phyloP scores from a whole-genome alignment of 1,139 yeast species.

The Blastobotrys persicus region DNA sequence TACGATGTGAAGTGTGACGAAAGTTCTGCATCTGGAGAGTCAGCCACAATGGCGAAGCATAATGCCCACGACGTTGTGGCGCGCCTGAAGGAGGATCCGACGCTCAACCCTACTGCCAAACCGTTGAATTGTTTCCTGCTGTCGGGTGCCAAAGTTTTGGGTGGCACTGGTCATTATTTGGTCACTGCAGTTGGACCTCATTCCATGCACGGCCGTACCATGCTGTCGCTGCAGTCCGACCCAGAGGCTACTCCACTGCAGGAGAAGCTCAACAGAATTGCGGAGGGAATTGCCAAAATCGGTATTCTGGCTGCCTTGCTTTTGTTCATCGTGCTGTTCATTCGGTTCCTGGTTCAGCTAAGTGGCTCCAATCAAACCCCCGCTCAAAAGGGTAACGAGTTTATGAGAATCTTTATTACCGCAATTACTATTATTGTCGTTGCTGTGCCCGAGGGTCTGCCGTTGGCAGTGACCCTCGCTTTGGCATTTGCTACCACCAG shows the following conservation, averaged over 20 bases:
- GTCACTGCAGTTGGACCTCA: slow-evolving; percentile 89
- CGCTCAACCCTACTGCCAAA: slow-evolving; percentile 29
- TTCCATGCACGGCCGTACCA: slow-evolving; percentile 88
- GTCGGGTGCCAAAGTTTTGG: slow-evolving; percentile 84
- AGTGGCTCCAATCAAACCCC: slow-evolving; percentile 51
- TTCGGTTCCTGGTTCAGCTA: slow-evolving; percentile 69
- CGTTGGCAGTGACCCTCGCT: slow-evolving; percentile 93
- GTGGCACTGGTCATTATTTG: slow-evolving; percentile 83
- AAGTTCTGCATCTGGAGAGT: slow-evolving; percentile 90
- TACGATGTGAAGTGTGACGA: slow-evolving; percentile 82
- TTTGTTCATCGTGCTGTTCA: slow-evolving; percentile 72
- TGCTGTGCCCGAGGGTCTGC: slow-evolving; percentile 98
- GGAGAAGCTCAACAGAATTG: slow-evolving; percentile 72
- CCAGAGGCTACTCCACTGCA: slow-evolving; percentile 88
- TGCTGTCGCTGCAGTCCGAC: slow-evolving; percentile 72
- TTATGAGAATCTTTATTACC: slow-evolving; percentile 82
- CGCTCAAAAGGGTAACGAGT: slow-evolving; percentile 79
- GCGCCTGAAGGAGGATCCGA: slow-evolving; percentile 13
- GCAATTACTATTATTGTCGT: slow-evolving; percentile 92
- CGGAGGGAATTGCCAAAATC: slow-evolving; percentile 90
- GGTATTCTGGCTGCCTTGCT: slow-evolving; percentile 83
- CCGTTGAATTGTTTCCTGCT: slow-evolving; percentile 77
- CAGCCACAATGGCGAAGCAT: slow-evolving; percentile 69
- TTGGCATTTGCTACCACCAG: slow-evolving; percentile 96
- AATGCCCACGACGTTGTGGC: slow-evolving; percentile 52